phyloP scores from a whole-genome alignment of 345 rosid genomes.

The Pseudoturritis turrita region DNA sequence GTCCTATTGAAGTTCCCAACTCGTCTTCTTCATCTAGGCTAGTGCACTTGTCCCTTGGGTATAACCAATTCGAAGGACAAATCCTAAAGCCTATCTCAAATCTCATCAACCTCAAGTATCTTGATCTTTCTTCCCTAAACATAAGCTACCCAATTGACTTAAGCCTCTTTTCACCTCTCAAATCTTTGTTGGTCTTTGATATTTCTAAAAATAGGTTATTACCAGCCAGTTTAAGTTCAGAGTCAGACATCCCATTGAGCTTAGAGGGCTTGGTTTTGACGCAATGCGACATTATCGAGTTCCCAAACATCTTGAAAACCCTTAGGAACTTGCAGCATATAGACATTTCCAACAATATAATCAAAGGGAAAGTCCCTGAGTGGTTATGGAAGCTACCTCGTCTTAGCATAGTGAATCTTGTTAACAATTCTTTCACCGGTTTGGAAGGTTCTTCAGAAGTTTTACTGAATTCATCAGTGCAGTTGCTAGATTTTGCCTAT shows the following conservation, averaged over 20 bases:
- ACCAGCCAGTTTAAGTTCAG: slow-evolving; percentile 7
- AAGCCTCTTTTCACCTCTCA: neutral
- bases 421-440: slow-evolving; percentile 4
- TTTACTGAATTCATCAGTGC: slow-evolving; percentile 5
- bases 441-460: slow-evolving; percentile 18
- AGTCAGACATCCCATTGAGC: neutral
- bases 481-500: neutral
- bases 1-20: neutral
- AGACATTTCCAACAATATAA: slow-evolving; percentile 5
- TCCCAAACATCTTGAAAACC: slow-evolving; percentile 14
- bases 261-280: neutral
- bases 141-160: slow-evolving; percentile 3
- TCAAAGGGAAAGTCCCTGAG: slow-evolving; percentile 24
- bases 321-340: neutral
- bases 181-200: slow-evolving; percentile 5
- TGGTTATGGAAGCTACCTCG: slow-evolving; percentile 22
- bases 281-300: neutral
- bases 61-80: slow-evolving; percentile 8
- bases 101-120: neutral
- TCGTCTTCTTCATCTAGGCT: neutral
- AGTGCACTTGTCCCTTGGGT: neutral
- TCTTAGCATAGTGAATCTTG: neutral
- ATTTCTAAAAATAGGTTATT: neutral
- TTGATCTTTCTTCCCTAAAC: neutral
- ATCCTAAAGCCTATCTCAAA: neutral